phyloP scores from a whole-genome alignment of 1,139 yeast genomes.

The Geotrichum bryndzae region DNA sequence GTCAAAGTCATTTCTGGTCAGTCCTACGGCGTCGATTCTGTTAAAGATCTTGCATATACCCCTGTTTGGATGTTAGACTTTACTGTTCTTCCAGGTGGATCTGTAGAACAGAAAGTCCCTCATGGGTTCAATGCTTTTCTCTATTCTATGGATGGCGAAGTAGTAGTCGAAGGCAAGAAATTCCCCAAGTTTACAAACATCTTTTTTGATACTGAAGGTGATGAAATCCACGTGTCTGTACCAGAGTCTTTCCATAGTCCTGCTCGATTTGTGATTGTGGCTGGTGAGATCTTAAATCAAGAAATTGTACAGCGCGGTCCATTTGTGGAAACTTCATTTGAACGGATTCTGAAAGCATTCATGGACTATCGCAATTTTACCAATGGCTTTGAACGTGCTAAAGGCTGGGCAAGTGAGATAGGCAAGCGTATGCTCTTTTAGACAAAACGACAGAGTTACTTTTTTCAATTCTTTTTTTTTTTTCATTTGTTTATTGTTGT shows the following conservation, averaged over 20 bases:
- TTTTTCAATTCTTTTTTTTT: too few species aligned
- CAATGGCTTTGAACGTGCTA: conserved; percentile 71
- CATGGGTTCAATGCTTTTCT: conserved; percentile 58
- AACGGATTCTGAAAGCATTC: conserved; percentile 61
- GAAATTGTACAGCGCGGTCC: conserved; percentile 85
- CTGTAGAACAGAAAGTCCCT: conserved; percentile 55
- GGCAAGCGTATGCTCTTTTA: conserved; percentile 33
- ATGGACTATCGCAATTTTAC: conserved; percentile 59
- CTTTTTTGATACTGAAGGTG: conserved; percentile 33
- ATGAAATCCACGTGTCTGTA: conserved; percentile 27
- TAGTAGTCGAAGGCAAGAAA: conserved; percentile 43
- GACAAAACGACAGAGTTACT: too few species aligned
- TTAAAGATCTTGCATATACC: conserved; percentile 69
- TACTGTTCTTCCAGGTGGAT: conserved; percentile 61
- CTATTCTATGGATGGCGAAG: conserved; percentile 59
- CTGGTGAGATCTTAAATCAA: conserved; percentile 73
- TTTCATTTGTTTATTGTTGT: too few species aligned
- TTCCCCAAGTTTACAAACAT: conserved; percentile 34
- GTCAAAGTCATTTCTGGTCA: conserved; percentile 76
- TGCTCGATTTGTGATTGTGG: conserved; percentile 60
- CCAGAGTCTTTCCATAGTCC: conserved; percentile 25
- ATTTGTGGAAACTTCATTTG: conserved; percentile 64
- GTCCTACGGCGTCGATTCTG: conserved; percentile 68
- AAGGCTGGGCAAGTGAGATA: conserved; percentile 63
- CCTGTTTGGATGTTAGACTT: conserved; percentile 72